Base-by-base conservation (phyloP, 129 eudicot genomes). In the Glebionis coronaria region DNA sequence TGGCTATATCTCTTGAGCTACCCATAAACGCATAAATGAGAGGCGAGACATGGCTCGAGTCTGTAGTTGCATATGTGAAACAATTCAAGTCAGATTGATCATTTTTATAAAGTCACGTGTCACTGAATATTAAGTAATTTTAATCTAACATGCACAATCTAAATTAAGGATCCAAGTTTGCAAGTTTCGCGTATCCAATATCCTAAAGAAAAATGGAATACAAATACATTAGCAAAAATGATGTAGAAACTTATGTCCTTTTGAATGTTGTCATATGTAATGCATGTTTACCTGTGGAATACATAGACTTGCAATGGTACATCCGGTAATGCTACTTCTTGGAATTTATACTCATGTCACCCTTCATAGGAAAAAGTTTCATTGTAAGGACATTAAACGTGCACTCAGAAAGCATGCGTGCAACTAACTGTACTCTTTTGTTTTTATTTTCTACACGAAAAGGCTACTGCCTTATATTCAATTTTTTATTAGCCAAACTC, bases 261-360 rank as follows among this genome's bases (percentile, higher is more conserved):
- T 35, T 61, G 28, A 61, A 16, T 61, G 13, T 25, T 61, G 14
- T 25, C 7, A 61, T n/a, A 25, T 5, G 11, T 61, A 40, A 2
- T 19, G 4, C 3, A 5, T 6, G 8, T 18, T 38, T 83, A 90
- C 97, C 95, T 90, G 94, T 45, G 97, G 97, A 44, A 90, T 86
- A 62, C 88, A 81, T 7, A 89, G 93, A 76, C 93, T 85, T 3
- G 96, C 96, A 64, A 89, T 85, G 68, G 96, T 89, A 50, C 85
- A 82, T 63, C 96, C 96, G 4, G 25, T 2, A 23, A 23, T 23
- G n/a, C n/a, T n/a, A n/a, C n/a, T n/a, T n/a, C n/a, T n/a, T n/a
- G n/a, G n/a, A n/a, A n/a, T n/a, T n/a, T n/a, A n/a, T n/a, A n/a
- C n/a, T n/a, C n/a, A n/a, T n/a, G n/a, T n/a, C n/a, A n/a, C n/a